Percentiles rank a stretch among this genome's conserved stretches.
These are phyloP conservation scores for Arachis hypogaea DNA, from an alignment of 306 rosid species.

Conservation along the genomic window DNA sequence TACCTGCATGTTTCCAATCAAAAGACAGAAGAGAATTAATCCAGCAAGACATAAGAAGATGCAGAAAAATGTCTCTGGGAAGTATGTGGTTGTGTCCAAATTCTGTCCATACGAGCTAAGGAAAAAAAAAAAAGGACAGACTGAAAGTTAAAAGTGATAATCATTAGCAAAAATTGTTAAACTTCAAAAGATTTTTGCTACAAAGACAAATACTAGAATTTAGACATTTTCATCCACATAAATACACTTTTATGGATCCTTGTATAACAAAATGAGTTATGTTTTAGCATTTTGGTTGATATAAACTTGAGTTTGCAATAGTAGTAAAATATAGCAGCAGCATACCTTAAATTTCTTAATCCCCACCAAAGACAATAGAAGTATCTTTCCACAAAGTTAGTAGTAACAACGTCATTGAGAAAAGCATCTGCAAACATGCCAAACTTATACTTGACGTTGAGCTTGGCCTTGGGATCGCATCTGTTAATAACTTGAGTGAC, in stretches of 20 bases:
- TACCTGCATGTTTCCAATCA: conserved; percentile 97
- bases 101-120: conserved; percentile 77
- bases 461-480: conserved; percentile 55
- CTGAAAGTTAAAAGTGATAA: not conserved
- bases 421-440: conserved; percentile 88
- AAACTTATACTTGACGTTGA: conserved; percentile 55
- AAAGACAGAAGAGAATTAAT: conserved; percentile 63
- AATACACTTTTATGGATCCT: not conserved
- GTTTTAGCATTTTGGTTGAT: not conserved
- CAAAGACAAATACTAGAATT: too few relatives aligned
- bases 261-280: not conserved
- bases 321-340: not conserved
- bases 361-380: conserved; percentile 61
- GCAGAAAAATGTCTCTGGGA: conserved; percentile 76
- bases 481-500: conserved; percentile 50
- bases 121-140: not conserved
- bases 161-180: not conserved
- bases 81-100: conserved; percentile 71
- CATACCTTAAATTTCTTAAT: conserved; percentile 78
- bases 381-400: conserved; percentile 64
- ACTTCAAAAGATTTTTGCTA: too few relatives aligned
- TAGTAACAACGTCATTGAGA: conserved; percentile 59
- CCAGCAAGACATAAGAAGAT: conserved; percentile 67
- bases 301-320: not conserved
- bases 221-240: not conserved